phyloP scores from a whole-genome alignment of 1,139 yeast genomes.

The Oligophagozyma castellii region DNA sequence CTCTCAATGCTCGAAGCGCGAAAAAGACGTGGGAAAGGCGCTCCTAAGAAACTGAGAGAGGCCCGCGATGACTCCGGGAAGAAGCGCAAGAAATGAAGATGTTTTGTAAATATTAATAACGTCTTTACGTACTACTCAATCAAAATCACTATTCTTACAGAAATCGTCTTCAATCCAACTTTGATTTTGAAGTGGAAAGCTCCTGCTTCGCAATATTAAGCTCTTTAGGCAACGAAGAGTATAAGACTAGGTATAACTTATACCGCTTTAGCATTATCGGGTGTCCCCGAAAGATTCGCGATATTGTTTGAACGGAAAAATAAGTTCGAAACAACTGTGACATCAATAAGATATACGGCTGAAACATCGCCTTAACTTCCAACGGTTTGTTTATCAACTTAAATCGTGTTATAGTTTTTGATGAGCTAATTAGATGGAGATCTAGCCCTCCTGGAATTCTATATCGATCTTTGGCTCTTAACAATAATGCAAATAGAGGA shows the following conservation, averaged over 20 bases:
- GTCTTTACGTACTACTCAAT: no score
- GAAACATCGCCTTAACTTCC: slow-evolving; percentile 31
- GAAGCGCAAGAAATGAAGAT: slow-evolving; percentile 24
- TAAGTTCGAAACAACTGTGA: slow-evolving; percentile 30
- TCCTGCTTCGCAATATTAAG: no score
- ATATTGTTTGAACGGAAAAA: slow-evolving; percentile 29
- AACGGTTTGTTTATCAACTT: slow-evolving; percentile 33
- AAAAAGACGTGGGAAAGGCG: slow-evolving; percentile 85
- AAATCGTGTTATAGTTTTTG: slow-evolving; percentile 6
- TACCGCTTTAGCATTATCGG: slow-evolving; percentile 35
- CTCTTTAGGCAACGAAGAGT: slow-evolving; percentile 35
- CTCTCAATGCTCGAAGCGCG: slow-evolving; percentile 47
- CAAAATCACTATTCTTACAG: slow-evolving; percentile 1
- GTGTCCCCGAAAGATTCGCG: slow-evolving; percentile 30
- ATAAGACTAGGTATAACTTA: slow-evolving; percentile 33
- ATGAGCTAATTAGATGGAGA: slow-evolving; percentile 24
- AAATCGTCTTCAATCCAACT: slow-evolving; percentile 5
- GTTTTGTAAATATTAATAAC: slow-evolving; percentile 11
- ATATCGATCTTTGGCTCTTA: slow-evolving; percentile 68
- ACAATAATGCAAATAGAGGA: slow-evolving; percentile 70
- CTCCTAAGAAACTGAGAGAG: slow-evolving; percentile 65
- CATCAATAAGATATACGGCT: slow-evolving; percentile 32
- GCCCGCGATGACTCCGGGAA: slow-evolving; percentile 18
- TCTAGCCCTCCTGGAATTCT: slow-evolving; percentile 84
- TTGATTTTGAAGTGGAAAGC: no score